Conservation (phyloP, 768 basidiomycete species). For the Cystofilobasidium macerans region DNA sequence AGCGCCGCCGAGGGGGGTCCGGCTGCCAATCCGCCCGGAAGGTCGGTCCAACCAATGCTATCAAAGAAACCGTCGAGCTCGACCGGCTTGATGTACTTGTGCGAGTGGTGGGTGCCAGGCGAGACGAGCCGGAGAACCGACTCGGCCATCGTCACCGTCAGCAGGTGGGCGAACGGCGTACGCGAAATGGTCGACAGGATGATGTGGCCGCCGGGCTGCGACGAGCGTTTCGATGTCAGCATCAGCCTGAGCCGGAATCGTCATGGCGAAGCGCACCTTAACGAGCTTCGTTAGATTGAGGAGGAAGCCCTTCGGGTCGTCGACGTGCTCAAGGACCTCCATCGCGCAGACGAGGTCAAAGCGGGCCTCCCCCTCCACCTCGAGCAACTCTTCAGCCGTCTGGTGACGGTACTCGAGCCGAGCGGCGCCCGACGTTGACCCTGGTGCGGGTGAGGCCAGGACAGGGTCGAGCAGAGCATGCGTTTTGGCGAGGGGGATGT, state of each 20-base stretch:
- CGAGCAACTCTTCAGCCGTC: constrained; percentile 61
- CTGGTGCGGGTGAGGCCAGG: constrained; percentile 39
- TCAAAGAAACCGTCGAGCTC: constrained; percentile 74
- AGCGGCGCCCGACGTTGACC: constrained; percentile 28
- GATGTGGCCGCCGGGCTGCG: constrained; percentile 85
- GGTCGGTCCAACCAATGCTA: not conserved
- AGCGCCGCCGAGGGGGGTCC: constrained; percentile 36
- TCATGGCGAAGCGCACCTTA: constrained; percentile 51
- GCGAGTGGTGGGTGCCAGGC: constrained; percentile 79
- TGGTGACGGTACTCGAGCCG: constrained; percentile 57
- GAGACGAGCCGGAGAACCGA: constrained; percentile 66
- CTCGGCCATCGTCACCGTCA: constrained; percentile 71
- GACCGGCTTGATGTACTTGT: constrained; percentile 75
- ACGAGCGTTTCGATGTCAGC: too few relatives aligned
- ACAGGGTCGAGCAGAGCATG: constrained; percentile 70
- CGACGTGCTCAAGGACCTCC: constrained; percentile 97
- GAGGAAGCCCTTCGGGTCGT: constrained; percentile 76
- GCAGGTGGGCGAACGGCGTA: constrained; percentile 57
- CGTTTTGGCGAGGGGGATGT: constrained; percentile 69
- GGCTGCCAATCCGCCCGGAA: constrained; percentile 39
- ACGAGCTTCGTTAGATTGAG: constrained; percentile 68
- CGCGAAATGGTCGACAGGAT: constrained; percentile 92
- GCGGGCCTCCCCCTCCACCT: constrained; percentile 42
- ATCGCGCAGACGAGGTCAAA: constrained; percentile 93
- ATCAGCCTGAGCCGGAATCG: not conserved